Evolutionary conservation across 2,329 filamentous ascomycete species (phyloP), one percentile per base, ranked within the genome.

Genomic region (Fusarium keratoplasticum): DNA sequence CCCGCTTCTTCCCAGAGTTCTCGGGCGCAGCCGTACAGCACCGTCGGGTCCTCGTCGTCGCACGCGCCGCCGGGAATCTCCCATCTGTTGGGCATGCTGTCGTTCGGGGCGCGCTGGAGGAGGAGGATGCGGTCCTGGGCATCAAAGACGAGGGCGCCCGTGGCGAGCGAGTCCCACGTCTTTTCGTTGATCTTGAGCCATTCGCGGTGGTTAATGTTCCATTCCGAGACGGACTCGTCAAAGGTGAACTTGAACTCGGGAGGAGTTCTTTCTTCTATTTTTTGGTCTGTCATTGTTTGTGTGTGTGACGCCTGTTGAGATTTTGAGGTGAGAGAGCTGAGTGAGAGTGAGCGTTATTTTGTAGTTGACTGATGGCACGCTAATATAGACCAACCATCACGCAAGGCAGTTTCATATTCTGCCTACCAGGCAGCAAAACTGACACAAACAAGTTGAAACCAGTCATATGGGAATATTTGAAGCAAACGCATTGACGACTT

Each of bases 1-100:
- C 86, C 85, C 10, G 84, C 75, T 77, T 88, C 87, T 77, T 89
- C 87, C 77, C 78, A 81, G 3, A 89, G 80, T 79, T 89, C 87
- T 18, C 87, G 82, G 18, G 82, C 84, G n/a, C 83, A 84, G 18
- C 82, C 83, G 55, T 82, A 74, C 5, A 89, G 79, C 6, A 89
- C 81, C 14, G 76, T 84, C 7, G 69, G 52, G 69, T 88, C 86
- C 1, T 79, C 77, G 0, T 76, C 60, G 59, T 88, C 87, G 44
- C 83, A 83, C 1, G 80, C 84, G n/a, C 87, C 87, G 25, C 87
- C 87, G 1, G 87, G 87, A 1, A 83, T 70, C 67, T 89, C 87
- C 87, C 87, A 89, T 5, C 72, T 78, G 65, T 83, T 77, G 4
- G 87, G 86, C 79, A 84, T 83, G 63, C 79, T 84, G 78, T 87